Conservation (phyloP, 768 basidiomycete species). For the Mycena galericulata region DNA sequence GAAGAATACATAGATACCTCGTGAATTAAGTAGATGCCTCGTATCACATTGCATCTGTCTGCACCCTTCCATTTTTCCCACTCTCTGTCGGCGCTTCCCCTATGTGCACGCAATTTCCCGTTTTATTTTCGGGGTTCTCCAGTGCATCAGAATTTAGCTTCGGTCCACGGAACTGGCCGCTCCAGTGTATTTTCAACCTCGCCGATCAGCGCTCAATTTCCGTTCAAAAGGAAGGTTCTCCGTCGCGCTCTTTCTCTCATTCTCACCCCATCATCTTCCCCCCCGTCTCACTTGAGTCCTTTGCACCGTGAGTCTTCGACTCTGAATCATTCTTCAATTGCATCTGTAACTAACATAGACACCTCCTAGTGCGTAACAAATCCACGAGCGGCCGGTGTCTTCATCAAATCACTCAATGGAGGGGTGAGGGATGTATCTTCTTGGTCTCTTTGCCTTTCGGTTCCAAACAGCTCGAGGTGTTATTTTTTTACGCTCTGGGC, state of each 20-base stretch:
- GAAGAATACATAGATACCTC: not conserved
- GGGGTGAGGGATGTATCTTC: not conserved
- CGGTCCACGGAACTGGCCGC: not conserved
- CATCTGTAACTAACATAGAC: not conserved
- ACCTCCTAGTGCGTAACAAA: not conserved
- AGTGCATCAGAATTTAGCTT: not conserved
- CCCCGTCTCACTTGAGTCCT: not conserved
- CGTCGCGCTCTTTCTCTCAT: not conserved
- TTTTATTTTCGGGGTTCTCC: slow-evolving; percentile 3
- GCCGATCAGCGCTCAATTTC: slow-evolving; percentile 5
- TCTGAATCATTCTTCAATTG: not conserved
- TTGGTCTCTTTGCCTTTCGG: not conserved
- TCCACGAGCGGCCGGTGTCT: not conserved
- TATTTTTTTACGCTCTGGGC: slow-evolving; percentile 2
- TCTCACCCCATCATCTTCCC: not conserved
- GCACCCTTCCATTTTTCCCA: slow-evolving; percentile 3
- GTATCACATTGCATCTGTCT: not conserved
- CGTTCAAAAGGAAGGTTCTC: slow-evolving; percentile 8
- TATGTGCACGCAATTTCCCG: slow-evolving; percentile 2
- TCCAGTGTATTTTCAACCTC: no score
- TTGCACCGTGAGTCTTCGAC: not conserved
- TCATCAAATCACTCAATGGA: not conserved
- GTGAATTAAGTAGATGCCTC: not conserved
- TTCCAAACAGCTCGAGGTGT: not conserved
- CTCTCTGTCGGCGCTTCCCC: not conserved